Conservation (phyloP, 306 rosid species). For the Sesbania bispinosa region DNA sequence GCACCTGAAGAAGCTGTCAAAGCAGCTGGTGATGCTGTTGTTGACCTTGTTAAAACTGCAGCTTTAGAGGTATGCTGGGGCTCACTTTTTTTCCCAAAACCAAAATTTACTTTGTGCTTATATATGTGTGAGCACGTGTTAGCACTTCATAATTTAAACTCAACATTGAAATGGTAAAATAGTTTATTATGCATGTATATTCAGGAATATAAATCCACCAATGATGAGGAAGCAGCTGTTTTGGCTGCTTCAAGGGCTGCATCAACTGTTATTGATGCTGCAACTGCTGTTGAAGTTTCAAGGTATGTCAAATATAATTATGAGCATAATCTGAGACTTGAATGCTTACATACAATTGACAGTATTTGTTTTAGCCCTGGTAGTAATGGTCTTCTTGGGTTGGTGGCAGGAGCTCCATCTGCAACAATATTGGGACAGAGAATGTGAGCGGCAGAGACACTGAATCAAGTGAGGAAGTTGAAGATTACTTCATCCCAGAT, state of each 20-base stretch:
- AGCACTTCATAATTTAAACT: background rate
- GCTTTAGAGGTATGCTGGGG: constrained; percentile 69
- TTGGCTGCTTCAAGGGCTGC: constrained; percentile 91
- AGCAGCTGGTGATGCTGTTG: constrained; percentile 98
- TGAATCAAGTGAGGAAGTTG: constrained; percentile 55
- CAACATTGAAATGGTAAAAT: background rate
- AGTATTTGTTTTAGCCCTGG: background rate
- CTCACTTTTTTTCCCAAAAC: background rate
- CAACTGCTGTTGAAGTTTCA: constrained; percentile 74
- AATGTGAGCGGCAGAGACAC: constrained; percentile 40
- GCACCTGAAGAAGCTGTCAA: constrained; percentile 93
- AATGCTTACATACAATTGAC: constrained; percentile 1
- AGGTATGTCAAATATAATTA: constrained; percentile 50
- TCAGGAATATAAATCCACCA: constrained; percentile 66
- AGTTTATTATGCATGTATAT: constrained; percentile 21
- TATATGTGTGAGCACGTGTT: background rate
- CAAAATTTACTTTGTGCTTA: background rate
- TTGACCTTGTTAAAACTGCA: constrained; percentile 90
- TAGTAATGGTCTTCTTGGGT: constrained; percentile 20
- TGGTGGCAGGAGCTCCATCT: constrained; percentile 60
- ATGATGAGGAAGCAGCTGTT: constrained; percentile 77
- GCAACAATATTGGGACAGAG: constrained; percentile 36
- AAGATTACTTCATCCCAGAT: constrained; percentile 77
- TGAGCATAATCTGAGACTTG: background rate
- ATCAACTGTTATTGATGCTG: constrained; percentile 91